These are phyloP conservation scores for Vanrija pseudolonga DNA, from an alignment of 1,284 basidiomycete genomes.

Conservation along the genomic window DNA sequence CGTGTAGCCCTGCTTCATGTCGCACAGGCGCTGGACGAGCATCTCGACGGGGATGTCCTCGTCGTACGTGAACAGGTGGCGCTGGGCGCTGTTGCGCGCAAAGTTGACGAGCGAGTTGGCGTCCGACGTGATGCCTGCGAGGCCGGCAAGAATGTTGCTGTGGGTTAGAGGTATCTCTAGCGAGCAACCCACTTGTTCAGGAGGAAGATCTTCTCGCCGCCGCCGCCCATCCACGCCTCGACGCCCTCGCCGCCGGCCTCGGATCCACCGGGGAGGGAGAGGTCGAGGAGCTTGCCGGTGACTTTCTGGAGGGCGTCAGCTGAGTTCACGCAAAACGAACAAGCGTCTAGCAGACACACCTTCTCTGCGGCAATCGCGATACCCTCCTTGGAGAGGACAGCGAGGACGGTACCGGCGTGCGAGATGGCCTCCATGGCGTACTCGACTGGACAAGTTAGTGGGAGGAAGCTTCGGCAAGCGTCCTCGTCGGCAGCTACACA, in stretches of 20 bases:
- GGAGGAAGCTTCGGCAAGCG: not conserved
- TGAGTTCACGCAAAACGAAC: not conserved
- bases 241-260: slow-evolving; percentile 66
- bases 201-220: slow-evolving; percentile 95
- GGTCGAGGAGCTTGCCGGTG: slow-evolving; percentile 92
- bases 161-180: not conserved
- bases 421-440: slow-evolving; percentile 99
- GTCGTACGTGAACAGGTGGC: slow-evolving; percentile 83
- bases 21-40: slow-evolving; percentile 87
- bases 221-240: slow-evolving; percentile 63
- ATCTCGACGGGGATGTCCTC: slow-evolving; percentile 98
- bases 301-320: slow-evolving; percentile 61
- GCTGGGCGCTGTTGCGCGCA: slow-evolving; percentile 84
- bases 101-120: slow-evolving; percentile 97
- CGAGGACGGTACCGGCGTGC: slow-evolving; percentile 90
- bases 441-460: slow-evolving; percentile 63
- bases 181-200: slow-evolving; percentile 62
- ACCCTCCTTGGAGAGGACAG: slow-evolving; percentile 90
- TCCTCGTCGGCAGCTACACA: slow-evolving; percentile 34
- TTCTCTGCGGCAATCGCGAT: slow-evolving; percentile 99
- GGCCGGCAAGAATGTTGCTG: slow-evolving; percentile 92
- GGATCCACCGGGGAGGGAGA: slow-evolving; percentile 65
- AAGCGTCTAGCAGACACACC: slow-evolving; percentile 22
- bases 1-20: slow-evolving; percentile 98
- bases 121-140: slow-evolving; percentile 94